Conservation (phyloP, 345 rosid species). For the Boechera retrofracta region DNA sequence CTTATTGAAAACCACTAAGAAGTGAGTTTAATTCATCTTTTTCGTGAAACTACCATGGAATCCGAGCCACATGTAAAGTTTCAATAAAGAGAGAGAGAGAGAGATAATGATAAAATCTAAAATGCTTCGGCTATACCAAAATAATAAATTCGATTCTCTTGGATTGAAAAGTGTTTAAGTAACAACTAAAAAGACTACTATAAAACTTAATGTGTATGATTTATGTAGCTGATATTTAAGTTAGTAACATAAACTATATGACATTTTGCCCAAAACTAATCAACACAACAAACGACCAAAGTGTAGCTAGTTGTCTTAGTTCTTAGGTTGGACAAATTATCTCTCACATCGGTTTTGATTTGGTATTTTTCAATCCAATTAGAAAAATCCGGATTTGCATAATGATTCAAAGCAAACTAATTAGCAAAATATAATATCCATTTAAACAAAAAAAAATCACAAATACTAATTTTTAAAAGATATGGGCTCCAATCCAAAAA, state of each 20-base stretch:
- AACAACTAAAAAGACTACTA: background rate
- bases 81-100: background rate
- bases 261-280: background rate
- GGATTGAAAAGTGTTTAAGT: background rate
- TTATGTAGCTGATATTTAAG: background rate
- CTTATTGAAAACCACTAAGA: background rate
- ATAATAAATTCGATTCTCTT: conserved; percentile 4
- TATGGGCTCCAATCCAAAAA: too few relatives aligned
- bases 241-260: background rate
- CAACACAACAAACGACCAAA: background rate
- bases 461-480: too few relatives aligned
- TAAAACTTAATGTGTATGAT: background rate
- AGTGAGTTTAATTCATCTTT: background rate
- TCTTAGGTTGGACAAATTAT: too few relatives aligned
- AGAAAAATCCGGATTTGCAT: too few relatives aligned
- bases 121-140: background rate
- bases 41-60: background rate
- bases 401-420: too few relatives aligned
- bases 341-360: too few relatives aligned
- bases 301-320: background rate
- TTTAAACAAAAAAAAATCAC: too few relatives aligned
- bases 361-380: too few relatives aligned
- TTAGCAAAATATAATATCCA: too few relatives aligned
- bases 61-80: background rate
- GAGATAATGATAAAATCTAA: background rate